Evolutionary conservation across 2,329 filamentous ascomycete genomes (phyloP).

Genomic region (Fusarium staphyleae): DNA sequence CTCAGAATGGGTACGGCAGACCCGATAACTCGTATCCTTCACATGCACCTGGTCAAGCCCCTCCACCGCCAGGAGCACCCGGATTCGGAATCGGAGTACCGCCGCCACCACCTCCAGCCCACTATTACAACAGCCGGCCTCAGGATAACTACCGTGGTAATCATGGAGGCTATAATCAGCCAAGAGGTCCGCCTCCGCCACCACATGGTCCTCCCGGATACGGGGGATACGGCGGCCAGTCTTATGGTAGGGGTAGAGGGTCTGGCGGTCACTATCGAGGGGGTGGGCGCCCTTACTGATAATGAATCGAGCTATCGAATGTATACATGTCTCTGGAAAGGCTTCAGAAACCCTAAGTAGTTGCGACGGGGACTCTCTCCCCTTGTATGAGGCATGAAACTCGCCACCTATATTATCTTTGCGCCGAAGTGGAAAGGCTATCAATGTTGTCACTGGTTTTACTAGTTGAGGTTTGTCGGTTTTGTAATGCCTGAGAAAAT

Average conservation of each 20-base stretch:
- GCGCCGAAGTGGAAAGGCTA: too few relatives aligned
- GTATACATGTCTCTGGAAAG: too few relatives aligned
- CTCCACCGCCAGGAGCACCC: conserved; percentile 45
- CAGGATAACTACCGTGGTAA: conserved; percentile 26
- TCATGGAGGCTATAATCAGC: conserved; percentile 33
- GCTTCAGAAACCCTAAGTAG: too few relatives aligned
- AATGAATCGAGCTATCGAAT: background rate
- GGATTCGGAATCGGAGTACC: conserved; percentile 47
- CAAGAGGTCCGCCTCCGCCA: conserved; percentile 28
- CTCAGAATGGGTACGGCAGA: conserved; percentile 35
- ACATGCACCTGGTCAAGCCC: conserved; percentile 28
- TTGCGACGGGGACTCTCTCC: too few relatives aligned
- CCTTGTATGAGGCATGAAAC: too few relatives aligned
- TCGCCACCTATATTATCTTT: too few relatives aligned
- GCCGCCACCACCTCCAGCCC: conserved; percentile 42
- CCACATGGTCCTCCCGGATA: conserved; percentile 23
- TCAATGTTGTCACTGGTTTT: too few relatives aligned
- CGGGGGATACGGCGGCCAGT: conserved; percentile 31
- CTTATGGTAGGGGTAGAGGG: conserved; percentile 29
- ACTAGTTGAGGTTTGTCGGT: too few relatives aligned
- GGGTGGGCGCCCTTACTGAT: conserved; percentile 35
- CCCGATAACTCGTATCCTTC: conserved; percentile 22
- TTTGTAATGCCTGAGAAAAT: background rate
- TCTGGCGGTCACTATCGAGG: conserved; percentile 33
- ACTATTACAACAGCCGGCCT: conserved; percentile 34